Base-by-base conservation (phyloP, 1,284 basidiomycete species). In the Austropuccinia psidii region DNA sequence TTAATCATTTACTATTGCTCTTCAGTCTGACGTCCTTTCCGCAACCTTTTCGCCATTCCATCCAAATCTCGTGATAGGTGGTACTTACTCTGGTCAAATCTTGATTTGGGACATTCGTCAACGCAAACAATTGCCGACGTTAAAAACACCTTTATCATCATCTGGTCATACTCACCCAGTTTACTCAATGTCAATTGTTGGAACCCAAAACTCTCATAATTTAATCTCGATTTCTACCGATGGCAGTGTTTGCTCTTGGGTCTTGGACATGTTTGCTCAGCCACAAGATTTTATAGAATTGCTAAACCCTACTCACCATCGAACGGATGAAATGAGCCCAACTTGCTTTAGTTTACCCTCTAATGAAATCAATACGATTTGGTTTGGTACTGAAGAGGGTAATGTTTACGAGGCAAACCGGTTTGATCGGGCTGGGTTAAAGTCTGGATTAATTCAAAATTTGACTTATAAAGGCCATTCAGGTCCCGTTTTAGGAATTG, bases 21-120 rank as follows among this genome's bases (percentile, higher is more conserved):
- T 75, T 19, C 82, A 95, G 91, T 97, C 94, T 37, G 96, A 98
- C 79, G 93, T 98, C 17, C 86, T 98, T 15, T 95, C 93, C 0
- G 91, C 97, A 4, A 88, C 89, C 17, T 98, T 98, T 80, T 97
- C 94, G 0, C 94, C 96, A 0, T 98, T 97, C 82, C 94, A 98
- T 81, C 91, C 96, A 0, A 98, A 96, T 77, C 86, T 98, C 8
- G 86, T 98, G 50, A 95, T 98, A 77, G 96, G 96, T 65, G 96
- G 96, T 13, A 97, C 94, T 13, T 98, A 98, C 80, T 95, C 93
- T 33, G 96, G 96, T 8, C 96, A 99, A 83, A 95, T 99, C 72
- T 83, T 98, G 45, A 85, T 98, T 1, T 99, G 96, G 96, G 95
- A 99, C 80, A 98, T 94, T n/a, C 87, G 95, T 55, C 91, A 93